Conservation (phyloP, 352 stramenopile genomes). For the Pythium monospermum region DNA sequence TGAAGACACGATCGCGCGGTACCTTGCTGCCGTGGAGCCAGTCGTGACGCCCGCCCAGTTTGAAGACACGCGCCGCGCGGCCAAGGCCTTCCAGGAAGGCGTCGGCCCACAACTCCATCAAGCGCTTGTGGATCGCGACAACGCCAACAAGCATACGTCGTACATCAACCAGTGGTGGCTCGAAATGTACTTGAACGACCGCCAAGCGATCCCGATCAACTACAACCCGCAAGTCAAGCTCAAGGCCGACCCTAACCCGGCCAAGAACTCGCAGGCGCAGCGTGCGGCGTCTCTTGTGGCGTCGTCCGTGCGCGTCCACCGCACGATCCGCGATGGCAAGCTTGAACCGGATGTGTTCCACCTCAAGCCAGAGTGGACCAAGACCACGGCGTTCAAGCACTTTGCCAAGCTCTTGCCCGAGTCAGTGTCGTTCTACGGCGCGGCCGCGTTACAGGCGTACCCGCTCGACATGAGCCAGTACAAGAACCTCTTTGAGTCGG, state of each 20-base stretch:
- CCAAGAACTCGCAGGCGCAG: conserved; percentile 84
- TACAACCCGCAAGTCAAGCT: conserved; percentile 91
- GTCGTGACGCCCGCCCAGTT: conserved; percentile 58
- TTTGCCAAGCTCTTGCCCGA: conserved; percentile 82
- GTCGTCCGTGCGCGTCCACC: conserved; percentile 79
- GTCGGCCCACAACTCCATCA: conserved; percentile 64
- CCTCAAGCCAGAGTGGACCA: conserved; percentile 76
- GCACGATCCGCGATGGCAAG: conserved; percentile 72
- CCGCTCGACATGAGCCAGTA: conserved; percentile 92
- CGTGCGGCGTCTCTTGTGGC: conserved; percentile 81
- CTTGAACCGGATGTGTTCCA: conserved; percentile 88
- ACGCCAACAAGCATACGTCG: conserved; percentile 79
- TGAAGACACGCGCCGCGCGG: conserved; percentile 44
- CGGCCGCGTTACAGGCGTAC: conserved; percentile 79
- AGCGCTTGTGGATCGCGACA: conserved; percentile 71
- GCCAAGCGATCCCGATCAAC: conserved; percentile 84
- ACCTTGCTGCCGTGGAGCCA: conserved; percentile 71
- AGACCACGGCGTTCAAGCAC: conserved; percentile 77
- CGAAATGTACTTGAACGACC: conserved; percentile 89
- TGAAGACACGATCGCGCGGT: conserved; percentile 76
- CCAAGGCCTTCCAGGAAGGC: conserved; percentile 48
- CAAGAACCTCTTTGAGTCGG: conserved; percentile 85
- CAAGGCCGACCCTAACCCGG: conserved; percentile 70
- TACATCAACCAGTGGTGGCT: conserved; percentile 93
- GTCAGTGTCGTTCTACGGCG: conserved; percentile 84